Conservation (phyloP, 345 rosid genomes). For the Trapa incisa region DNA sequence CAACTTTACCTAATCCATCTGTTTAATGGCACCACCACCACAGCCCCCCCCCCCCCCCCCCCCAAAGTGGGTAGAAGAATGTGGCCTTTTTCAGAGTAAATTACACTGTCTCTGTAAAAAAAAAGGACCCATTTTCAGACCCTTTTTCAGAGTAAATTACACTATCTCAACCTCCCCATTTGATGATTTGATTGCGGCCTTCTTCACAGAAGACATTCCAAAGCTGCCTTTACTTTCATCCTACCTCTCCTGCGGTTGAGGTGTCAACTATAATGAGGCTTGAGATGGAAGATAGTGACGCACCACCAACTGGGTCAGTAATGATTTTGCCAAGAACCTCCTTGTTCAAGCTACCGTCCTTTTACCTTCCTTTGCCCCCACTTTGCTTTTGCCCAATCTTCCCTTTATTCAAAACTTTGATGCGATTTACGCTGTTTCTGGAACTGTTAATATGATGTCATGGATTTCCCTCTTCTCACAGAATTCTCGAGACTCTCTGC, state of each 20-base stretch:
- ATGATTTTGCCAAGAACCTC: background rate
- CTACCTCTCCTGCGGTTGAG: background rate
- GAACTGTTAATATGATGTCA: no score
- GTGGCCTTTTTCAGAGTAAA: no score
- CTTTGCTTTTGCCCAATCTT: background rate
- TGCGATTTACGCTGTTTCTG: background rate
- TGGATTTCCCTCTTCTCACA: background rate
- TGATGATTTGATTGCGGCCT: no score
- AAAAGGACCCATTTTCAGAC: no score
- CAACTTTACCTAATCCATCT: no score
- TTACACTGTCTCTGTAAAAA: no score
- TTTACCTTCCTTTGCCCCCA: background rate
- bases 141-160: no score
- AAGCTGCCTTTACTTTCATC: background rate
- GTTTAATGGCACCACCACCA: no score
- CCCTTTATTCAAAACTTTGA: constrained; percentile 1
- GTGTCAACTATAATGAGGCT: background rate
- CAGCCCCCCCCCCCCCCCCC: no score
- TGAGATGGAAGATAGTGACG: constrained; percentile 3
- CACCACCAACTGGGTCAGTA: background rate
- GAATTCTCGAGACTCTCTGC: background rate
- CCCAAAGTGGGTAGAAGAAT: no score
- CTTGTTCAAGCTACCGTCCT: background rate
- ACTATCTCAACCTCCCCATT: no score
- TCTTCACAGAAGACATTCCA: no score